Conservation (phyloP, 2,329 filamentous ascomycete species). For the Stemphylium beticola region DNA sequence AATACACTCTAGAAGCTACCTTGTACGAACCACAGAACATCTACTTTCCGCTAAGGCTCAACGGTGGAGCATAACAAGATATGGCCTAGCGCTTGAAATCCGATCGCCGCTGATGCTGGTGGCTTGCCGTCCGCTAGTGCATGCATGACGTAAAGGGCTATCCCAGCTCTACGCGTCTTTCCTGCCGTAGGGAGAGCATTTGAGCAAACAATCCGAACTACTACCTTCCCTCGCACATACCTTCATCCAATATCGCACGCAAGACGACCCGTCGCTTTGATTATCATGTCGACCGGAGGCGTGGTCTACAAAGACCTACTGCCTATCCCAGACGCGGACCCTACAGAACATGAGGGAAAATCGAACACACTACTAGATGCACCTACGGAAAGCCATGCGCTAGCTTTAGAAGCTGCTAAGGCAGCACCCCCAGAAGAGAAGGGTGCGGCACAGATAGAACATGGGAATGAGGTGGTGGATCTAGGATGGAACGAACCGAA, state of each 20-base stretch:
- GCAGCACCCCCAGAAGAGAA: constrained; percentile 47
- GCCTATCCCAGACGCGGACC: constrained; percentile 43
- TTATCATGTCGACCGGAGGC: constrained; percentile 39
- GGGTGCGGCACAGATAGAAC: constrained; percentile 53
- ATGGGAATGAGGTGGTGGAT: constrained; percentile 64
- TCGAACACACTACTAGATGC: constrained; percentile 47
- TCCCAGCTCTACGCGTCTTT: constrained; percentile 5
- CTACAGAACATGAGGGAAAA: constrained; percentile 35
- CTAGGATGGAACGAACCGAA: constrained; percentile 72
- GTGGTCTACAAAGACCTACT: constrained; percentile 47
- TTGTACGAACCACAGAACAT: background rate
- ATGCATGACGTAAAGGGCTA: constrained; percentile 26
- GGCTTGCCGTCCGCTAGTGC: constrained; percentile 18
- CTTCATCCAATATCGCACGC: background rate
- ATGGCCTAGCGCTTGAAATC: background rate
- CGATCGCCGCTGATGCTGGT: constrained; percentile 16
- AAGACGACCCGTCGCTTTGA: background rate
- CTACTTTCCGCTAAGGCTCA: background rate
- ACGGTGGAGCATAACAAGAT: background rate
- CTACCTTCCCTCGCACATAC: background rate
- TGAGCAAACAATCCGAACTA: constrained; percentile 13
- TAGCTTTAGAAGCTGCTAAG: constrained; percentile 50
- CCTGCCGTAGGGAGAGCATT: constrained; percentile 13
- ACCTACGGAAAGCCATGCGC: constrained; percentile 56
- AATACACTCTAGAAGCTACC: background rate